Evolutionary conservation across 2,329 filamentous ascomycete species (phyloP).

Genomic region (Colletotrichum sp.): DNA sequence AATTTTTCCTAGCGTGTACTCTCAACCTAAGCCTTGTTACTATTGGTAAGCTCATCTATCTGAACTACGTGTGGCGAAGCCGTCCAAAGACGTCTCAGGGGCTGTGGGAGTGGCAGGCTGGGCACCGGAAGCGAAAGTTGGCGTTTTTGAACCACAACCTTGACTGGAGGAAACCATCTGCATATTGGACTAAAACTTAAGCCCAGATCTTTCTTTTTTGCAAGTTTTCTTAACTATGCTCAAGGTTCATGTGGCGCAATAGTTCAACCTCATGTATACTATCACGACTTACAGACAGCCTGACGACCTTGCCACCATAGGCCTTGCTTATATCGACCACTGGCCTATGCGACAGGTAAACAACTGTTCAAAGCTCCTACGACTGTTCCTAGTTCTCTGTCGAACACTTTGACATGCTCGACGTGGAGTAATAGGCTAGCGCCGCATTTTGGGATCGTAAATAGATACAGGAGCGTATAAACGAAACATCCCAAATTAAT

Average conservation of each 20-base stretch:
- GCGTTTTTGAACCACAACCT: background rate
- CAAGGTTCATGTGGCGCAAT: background rate
- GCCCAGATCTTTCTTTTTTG: accelerated
- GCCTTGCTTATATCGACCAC: background rate
- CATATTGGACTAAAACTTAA: background rate
- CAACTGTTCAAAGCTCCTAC: accelerated
- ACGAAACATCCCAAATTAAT: background rate
- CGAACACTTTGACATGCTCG: accelerated
- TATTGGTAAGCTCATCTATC: background rate
- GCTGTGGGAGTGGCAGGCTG: background rate
- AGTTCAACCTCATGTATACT: background rate
- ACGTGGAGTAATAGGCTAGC: background rate
- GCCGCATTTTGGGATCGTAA: background rate
- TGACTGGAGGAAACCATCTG: background rate
- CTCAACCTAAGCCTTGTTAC: background rate
- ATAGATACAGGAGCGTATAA: background rate
- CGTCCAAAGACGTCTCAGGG: background rate
- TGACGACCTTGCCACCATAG: background rate
- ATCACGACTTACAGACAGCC: background rate
- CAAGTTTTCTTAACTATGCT: accelerated
- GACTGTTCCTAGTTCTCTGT: background rate
- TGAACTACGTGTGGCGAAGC: background rate
- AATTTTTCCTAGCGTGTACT: background rate
- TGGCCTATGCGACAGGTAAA: accelerated
- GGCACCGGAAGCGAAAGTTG: background rate